Evolutionary conservation across 2,329 filamentous ascomycete species (phyloP).

Genomic region (Cordyceps cicadae): DNA sequence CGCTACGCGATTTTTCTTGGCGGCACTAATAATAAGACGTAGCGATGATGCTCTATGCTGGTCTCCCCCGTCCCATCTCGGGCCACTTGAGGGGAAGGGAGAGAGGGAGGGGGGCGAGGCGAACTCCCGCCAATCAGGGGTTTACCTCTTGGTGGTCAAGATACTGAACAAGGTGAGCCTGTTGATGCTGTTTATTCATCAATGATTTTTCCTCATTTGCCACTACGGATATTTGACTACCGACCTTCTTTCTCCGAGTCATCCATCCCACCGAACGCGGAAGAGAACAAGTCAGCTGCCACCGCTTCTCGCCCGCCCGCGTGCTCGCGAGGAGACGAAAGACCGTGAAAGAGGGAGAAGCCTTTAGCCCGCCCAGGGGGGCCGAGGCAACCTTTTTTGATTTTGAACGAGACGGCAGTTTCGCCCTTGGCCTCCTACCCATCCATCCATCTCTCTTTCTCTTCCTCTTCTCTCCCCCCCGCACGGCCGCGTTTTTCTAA

Average conservation of each 20-base stretch:
- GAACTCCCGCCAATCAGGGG: not conserved
- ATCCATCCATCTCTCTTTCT: no score
- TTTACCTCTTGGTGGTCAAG: no score
- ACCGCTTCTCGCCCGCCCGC: not conserved
- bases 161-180: not conserved
- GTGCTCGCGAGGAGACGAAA: not conserved
- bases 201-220: not conserved
- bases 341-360: not conserved
- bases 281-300: not conserved
- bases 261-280: no score
- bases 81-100: no score
- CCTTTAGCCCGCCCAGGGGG: not conserved
- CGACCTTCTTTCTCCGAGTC: no score
- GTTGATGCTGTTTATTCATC: no score
- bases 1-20: no score
- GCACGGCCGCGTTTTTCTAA: constrained; percentile 2
- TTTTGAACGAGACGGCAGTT: constrained; percentile 4
- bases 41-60: no score
- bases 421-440: no score
- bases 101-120: no score
- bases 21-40: not conserved
- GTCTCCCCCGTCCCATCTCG: not conserved
- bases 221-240: no score
- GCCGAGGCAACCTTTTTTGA: not conserved
- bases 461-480: not conserved